Base-by-base conservation (phyloP, 805 yeast genomes). In the Cyberlindnera xishuangbannaensis region DNA sequence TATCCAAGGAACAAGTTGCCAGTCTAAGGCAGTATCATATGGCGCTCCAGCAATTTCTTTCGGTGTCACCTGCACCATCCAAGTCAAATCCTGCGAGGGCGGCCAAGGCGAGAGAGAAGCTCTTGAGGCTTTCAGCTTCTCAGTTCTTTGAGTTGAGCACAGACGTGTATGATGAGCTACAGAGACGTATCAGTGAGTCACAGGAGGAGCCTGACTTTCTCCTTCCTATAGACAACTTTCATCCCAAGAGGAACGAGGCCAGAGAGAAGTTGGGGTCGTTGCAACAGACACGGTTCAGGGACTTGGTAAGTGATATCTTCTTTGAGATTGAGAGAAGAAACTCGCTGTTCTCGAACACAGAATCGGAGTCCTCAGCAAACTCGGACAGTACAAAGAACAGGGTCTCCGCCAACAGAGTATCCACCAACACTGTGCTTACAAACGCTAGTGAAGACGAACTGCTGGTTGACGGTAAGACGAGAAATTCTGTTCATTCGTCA, bases 201-300 rank as follows among this genome's bases (percentile, higher is more conserved):
- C 63, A 71, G 32, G 66, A 71, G 19, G 74, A 73, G 44, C 78
- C 83, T 1, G 76, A 73, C 34, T 76, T 71, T 49, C 65, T 90
- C 33, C 65, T 77, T 25, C 88, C 95, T 6, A 74, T 76, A 48
- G 66, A 73, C 6, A 68, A 71, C 14, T 86, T 85, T 61, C 98
- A 92, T 58, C 88, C 95, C 27, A 88, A 87, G 54, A 73, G 99
- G 52, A 94, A 92, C 54, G 95, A 87, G 58, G 97, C 98, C 2
- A 72, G 99, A 48, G 84, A 84, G 57, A 90, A 88, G 60, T 69
- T 92, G 46, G 81, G 96, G 5, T 76, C 83, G 30, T 71, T 92
- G 38, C 92, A 95, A 2, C 77, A 78, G 31, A 57, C 78, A 4
- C 63, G 97, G 40, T 92, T 92, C 62, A 79, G 80, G 47, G 98